Conservation (phyloP, 2,329 filamentous ascomycete species). For the Kalaharituber pfeilii region DNA sequence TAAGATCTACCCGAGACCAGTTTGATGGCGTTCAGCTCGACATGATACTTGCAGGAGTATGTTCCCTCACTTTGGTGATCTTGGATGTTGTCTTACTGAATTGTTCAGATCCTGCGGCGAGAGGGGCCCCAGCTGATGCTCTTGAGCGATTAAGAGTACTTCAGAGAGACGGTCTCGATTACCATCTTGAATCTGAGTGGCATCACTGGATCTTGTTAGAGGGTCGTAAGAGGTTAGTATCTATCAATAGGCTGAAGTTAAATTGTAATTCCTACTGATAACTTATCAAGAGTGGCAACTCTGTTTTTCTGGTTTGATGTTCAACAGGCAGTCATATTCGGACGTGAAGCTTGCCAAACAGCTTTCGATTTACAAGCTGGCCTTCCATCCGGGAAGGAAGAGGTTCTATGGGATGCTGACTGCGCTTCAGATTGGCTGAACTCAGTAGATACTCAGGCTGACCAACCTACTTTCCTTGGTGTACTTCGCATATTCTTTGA, state of each 20-base stretch:
- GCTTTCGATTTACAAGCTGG: constrained; percentile 16
- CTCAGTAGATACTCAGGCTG: constrained; percentile 13
- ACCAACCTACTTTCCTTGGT: constrained; percentile 13
- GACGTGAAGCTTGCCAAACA: constrained; percentile 16
- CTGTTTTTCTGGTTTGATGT: constrained; percentile 19
- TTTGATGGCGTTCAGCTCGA: constrained; percentile 16
- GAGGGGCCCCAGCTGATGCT: constrained; percentile 13
- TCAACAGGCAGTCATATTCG: constrained; percentile 18
- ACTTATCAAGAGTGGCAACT: constrained; percentile 12
- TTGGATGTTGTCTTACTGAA: constrained; percentile 3
- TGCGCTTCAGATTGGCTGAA: constrained; percentile 16
- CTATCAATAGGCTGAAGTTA: not conserved
- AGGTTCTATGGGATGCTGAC: constrained; percentile 17
- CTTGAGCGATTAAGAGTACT: constrained; percentile 13
- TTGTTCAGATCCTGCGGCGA: constrained; percentile 14
- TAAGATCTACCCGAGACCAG: constrained; percentile 15
- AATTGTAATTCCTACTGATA: not conserved
- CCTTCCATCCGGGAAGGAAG: constrained; percentile 16
- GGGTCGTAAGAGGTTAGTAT: constrained; percentile 15
- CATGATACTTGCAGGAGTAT: constrained; percentile 17
- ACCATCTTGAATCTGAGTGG: constrained; percentile 17
- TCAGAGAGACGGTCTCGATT: constrained; percentile 15
- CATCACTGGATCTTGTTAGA: constrained; percentile 19
- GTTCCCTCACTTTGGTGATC: constrained; percentile 4
- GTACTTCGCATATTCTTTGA: constrained; percentile 17